A percentile compares a stretch with the other conserved stretches of the same genome.
Conservation (phyloP, 805 yeast genomes). For the Wickerhamomyces bovis region DNA sequence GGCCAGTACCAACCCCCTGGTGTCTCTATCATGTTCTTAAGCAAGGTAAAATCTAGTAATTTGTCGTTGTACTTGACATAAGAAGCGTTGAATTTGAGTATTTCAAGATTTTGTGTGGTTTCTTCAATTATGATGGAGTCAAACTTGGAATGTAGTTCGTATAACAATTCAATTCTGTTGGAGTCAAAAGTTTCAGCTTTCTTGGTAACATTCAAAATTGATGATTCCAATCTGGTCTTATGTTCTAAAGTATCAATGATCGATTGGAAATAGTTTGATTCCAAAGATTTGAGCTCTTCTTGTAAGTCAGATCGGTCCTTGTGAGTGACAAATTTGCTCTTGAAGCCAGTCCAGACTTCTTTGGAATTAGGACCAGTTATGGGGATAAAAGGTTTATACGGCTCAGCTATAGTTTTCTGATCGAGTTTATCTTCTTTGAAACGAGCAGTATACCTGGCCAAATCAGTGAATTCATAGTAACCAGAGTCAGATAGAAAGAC, state of each 20-base stretch:
- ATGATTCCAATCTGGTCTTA: conserved; percentile 9
- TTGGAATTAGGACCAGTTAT: conserved; percentile 1
- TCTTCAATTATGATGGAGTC: conserved; percentile 5
- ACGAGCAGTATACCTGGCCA: conserved; percentile 18
- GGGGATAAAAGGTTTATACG: not conserved
- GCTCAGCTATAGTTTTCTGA: not conserved
- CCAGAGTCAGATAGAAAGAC: conserved; percentile 19
- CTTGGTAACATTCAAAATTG: conserved; percentile 3
- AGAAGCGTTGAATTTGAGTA: not conserved
- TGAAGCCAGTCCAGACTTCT: conserved; percentile 16
- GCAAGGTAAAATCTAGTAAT: conserved; percentile 7
- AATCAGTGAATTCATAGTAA: conserved; percentile 24
- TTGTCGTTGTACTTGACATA: conserved; percentile 1
- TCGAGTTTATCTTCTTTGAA: conserved; percentile 6
- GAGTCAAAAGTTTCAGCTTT: conserved; percentile 15
- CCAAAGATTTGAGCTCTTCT: conserved; percentile 6
- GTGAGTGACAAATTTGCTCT: conserved; percentile 8
- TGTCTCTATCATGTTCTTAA: not conserved
- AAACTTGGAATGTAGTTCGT: conserved; percentile 8
- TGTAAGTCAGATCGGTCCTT: conserved; percentile 8
- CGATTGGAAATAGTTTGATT: conserved; percentile 5
- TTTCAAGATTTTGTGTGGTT: conserved; percentile 2
- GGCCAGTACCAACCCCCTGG: conserved; percentile 24
- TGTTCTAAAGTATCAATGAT: conserved; percentile 3
- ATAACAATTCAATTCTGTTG: conserved; percentile 14